Conservation (phyloP, 2,329 filamentous ascomycete genomes). For the Talaromyces amestolkiae region DNA sequence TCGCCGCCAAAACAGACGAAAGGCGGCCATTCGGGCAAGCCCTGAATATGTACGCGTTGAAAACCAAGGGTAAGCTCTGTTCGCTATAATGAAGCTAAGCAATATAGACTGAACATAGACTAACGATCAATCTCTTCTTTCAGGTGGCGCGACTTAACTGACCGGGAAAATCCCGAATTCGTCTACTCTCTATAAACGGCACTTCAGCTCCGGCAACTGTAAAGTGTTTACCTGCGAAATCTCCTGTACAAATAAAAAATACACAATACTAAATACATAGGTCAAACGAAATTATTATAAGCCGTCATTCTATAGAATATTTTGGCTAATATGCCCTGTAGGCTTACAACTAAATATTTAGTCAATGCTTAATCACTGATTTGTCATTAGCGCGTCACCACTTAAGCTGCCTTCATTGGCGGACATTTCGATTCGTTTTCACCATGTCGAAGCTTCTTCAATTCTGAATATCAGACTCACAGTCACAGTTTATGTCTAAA, state of each 20-base stretch:
- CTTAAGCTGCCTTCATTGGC: background rate
- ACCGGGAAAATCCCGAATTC: background rate
- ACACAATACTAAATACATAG: background rate
- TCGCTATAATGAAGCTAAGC: background rate
- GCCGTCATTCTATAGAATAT: background rate
- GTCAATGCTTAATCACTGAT: background rate
- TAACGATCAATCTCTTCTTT: background rate
- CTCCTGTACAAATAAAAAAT: background rate
- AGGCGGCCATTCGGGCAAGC: background rate
- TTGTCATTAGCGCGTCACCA: background rate
- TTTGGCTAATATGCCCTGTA: background rate
- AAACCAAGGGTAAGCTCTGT: background rate
- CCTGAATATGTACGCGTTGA: background rate
- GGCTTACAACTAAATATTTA: background rate
- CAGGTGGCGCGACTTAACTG: background rate
- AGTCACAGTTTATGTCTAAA: background rate
- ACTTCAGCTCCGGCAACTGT: background rate
- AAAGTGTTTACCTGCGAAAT: background rate
- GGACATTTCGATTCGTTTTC: background rate
- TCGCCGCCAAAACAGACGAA: background rate
- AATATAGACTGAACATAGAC: background rate
- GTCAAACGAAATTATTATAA: background rate
- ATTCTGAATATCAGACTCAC: background rate
- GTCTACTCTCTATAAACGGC: background rate
- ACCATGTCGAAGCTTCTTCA: background rate